Evolutionary conservation across 78 protist genomes (phyloP).

Genomic region (Isochrysis galbana): DNA sequence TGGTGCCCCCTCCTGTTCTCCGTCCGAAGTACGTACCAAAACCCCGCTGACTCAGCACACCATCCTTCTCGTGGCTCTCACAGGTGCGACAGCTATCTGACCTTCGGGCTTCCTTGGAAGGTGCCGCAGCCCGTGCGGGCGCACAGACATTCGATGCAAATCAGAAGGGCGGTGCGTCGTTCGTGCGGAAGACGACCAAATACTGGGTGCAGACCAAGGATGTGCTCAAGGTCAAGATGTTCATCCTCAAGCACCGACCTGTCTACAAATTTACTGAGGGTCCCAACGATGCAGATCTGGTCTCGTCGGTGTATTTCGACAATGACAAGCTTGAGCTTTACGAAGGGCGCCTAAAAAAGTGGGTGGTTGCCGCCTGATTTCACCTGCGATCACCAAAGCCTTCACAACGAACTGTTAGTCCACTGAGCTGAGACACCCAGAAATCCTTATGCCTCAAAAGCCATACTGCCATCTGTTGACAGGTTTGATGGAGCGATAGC

Average conservation of each 20-base stretch:
- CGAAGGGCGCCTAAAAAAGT: slow-evolving; percentile 55
- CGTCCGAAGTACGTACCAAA: too few relatives aligned
- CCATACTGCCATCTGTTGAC: too few relatives aligned
- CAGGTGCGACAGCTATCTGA: neutral
- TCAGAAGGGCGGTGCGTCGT: slow-evolving; percentile 23
- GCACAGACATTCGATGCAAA: neutral
- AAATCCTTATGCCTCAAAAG: too few relatives aligned
- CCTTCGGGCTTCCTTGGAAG: neutral
- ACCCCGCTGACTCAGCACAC: too few relatives aligned
- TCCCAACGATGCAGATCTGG: neutral
- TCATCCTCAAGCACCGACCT: slow-evolving; percentile 37
- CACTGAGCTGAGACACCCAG: too few relatives aligned
- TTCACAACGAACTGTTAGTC: too few relatives aligned
- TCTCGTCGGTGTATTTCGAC: slow-evolving; percentile 60
- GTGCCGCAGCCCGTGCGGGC: neutral
- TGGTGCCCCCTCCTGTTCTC: too few relatives aligned
- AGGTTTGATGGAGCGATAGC: slow-evolving; percentile 54
- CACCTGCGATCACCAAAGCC: too few relatives aligned
- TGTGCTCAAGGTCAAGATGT: slow-evolving; percentile 38
- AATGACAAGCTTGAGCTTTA: slow-evolving; percentile 43
- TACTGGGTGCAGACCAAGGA: slow-evolving; percentile 65
- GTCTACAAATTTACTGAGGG: neutral
- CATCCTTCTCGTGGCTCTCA: too few relatives aligned
- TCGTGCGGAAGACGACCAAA: slow-evolving; percentile 58
- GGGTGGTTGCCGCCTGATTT: too few relatives aligned